Evolutionary conservation across 1,284 basidiomycete genomes (phyloP), one percentile per base, ranked within the genome.

Genomic region (Ceratobasidium sp.): DNA sequence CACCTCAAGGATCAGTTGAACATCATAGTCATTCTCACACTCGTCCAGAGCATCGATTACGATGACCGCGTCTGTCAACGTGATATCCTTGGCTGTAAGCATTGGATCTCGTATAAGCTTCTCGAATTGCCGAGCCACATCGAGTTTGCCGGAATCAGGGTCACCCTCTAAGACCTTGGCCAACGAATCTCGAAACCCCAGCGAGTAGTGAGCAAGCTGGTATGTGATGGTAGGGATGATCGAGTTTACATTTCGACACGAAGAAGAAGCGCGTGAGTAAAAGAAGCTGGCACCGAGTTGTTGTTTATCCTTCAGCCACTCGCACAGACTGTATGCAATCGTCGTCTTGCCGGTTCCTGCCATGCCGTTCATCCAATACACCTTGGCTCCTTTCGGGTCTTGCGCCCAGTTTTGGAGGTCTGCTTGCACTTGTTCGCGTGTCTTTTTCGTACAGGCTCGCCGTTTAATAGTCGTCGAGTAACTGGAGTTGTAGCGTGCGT

Each of bases 211-310:
- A n/a, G 76, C 73, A 27, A 78, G 73, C 45, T 75, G 72, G 50
- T 69, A 75, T 15, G 77, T 74, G 12, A 77, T 56, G 20, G 77
- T 75, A 1, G 76, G 74, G 50, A 78, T 67, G 38, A 77, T 73
- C 31, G 34, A 52, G 32, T 50, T 58, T 22, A 73, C 55, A 20
- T 76, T 70, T 8, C 67, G 38, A 40, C 38, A 40, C 17, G 7
- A 7, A 8, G 38, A 17, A 17, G 38, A 40, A 17, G 8, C 72
- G 0, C 77, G 72, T 5, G 76, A 75, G 43, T 75, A 78, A 71
- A 77, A 79, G 12, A 47, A 52, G 5, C 72, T 76, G 2, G 77
- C 77, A 3, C 75, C 77, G 4, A 77, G 68, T 73, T 74, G 74
- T 58, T 70, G 74, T 13, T 75, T 60, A 60, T 60, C 38, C 17